Conservation (phyloP, 495 filamentous ascomycete species). For the Neurospora tetrasperma region DNA sequence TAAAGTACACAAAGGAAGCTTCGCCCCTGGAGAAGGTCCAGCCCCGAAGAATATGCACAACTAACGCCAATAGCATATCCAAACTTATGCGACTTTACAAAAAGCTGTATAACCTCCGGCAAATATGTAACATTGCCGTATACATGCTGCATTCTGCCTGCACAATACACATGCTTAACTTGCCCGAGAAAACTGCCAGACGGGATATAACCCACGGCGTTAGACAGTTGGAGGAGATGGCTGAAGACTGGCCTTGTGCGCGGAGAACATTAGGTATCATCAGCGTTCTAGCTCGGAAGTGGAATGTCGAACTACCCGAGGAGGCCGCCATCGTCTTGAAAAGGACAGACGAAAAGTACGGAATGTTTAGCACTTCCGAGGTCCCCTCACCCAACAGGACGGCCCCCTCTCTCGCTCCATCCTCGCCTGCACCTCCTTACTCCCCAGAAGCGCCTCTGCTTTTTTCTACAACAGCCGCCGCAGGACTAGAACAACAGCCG, state of each 20-base stretch:
- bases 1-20: constrained; percentile 71
- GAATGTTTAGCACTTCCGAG: constrained; percentile 43
- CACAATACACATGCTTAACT: constrained; percentile 87
- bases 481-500: constrained; percentile 12
- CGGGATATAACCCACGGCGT: constrained; percentile 84
- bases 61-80: constrained; percentile 78
- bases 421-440: constrained; percentile 19
- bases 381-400: constrained; percentile 41
- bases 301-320: constrained; percentile 77
- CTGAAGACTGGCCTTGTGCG: constrained; percentile 87
- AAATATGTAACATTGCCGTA: constrained; percentile 91
- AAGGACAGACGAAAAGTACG: constrained; percentile 48
- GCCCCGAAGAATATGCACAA: constrained; percentile 80
- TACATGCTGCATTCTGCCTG: constrained; percentile 92
- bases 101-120: constrained; percentile 76
- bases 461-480: constrained; percentile 4
- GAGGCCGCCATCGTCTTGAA: constrained; percentile 67
- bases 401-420: constrained; percentile 10
- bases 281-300: constrained; percentile 73
- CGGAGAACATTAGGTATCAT: constrained; percentile 76
- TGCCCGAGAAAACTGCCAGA: constrained; percentile 79
- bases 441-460: constrained; percentile 6
- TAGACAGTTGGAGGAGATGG: constrained; percentile 92
- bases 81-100: constrained; percentile 91
- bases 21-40: constrained; percentile 83